Base-by-base conservation (phyloP, 129 eudicot species). In the Arctium lappa region DNA sequence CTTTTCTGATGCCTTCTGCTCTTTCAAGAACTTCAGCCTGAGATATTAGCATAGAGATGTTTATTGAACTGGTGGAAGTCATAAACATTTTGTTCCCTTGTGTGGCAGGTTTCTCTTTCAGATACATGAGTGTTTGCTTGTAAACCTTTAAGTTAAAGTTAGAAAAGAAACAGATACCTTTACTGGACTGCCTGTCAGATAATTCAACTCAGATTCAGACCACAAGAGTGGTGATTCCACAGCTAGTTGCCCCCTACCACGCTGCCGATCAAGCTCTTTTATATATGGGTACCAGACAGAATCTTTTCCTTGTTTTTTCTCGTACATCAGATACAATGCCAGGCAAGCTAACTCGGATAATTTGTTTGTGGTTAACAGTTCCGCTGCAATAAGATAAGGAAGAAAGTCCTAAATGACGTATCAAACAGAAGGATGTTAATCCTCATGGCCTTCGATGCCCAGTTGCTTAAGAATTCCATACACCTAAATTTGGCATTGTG, bases 171-270 rank as follows among this genome's bases (percentile, higher is more conserved):
- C 10, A 74, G 40, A 37, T 82, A 93, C 99, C 94, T 90, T 91
- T 48, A 94, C 79, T 13, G 97, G 99, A 72, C 99, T 95, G 79
- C 99, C 99, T 65, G 94, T 86, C 72, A 93, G 88, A 81, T 93
- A 95, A 81, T 84, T 71, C 69, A 95, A 90, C 87, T 95, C 95
- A 74, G 86, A 76, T 71, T 91, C 97, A 76, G 95, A 89, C 97
- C 97, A 93, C 44, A 93, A 81, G 80, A 93, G 94, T 22, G 99
- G 97, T 12, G 99, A 95, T 90, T 95, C 97, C 22, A 95, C 99
- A 53, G 97, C 93, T 79, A 95, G 69, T 83, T 95, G 99, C 31
- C 99, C 99, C 86, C 99, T 90, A 36, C 97, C 99, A 83, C 97
- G 86, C 76, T 95, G 99, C 7, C 94, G 97, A 89, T 95, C 97